Base-by-base conservation (phyloP, 306 rosid species). In the Fragaria ananassa region DNA sequence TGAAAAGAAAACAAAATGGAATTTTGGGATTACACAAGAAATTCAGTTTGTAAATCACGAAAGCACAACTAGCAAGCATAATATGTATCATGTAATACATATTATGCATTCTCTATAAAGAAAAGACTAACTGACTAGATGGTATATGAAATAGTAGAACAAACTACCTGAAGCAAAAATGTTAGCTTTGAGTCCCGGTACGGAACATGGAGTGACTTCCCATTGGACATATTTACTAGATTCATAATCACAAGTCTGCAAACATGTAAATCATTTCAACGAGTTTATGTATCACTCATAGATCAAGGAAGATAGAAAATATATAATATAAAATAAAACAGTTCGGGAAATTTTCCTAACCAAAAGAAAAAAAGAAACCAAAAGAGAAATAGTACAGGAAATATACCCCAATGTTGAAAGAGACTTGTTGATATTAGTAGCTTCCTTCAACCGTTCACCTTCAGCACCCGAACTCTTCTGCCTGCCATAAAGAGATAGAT, bases 391-490 rank as follows among this genome's bases (percentile, higher is more conserved):
- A 5, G 10, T 57, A 44, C 45, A 65, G 74, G 76, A 74, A 77
- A 81, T 88, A 74, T 51, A 92, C 99, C 97, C 99, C 83, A 95
- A 86, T 14, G 99, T 95, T 56, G 99, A 95, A 83, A 95, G 99
- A 71, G 99, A 95, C 82, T 92, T 95, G 86, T 95, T 95, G 83
- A 95, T 95, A 64, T 91, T 95, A 27, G 99, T 95, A 57, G 99
- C 99, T 91, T 92, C 99, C 90, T 89, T 95, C 39, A 95, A 93
- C 74, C 99, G 98, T 71, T 95, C 98, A 71, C 99, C 99, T 85
- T 95, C 99, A 66, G 99, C 99, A 50, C 99, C 99, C 73, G 99
- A 95, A 79, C 99, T 95, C 91, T 95, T 95, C 75, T 95, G 99
- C 86, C 99, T 92, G 80, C 67, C n/a, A 80, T 82, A 58, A 77